Evolutionary conservation across 768 basidiomycete genomes (phyloP).

Genomic region (Rhodosporidiobolus sp.): DNA sequence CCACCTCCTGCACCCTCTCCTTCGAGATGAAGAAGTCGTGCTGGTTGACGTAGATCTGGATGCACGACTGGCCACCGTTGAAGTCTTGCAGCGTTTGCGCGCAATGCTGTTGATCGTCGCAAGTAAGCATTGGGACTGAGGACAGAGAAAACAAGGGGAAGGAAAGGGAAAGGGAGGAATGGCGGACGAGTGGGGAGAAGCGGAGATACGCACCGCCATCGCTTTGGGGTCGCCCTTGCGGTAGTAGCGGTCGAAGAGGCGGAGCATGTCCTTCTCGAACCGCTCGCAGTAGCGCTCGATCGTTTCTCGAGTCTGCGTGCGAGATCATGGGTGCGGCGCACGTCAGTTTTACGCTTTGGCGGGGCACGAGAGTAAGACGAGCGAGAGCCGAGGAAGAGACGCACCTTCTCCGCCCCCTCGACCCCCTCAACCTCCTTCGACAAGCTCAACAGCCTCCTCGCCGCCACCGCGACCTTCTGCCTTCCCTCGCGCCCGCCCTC

Average conservation of each 20-base stretch:
- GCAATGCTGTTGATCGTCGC: conserved; percentile 66
- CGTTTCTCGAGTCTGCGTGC: conserved; percentile 70
- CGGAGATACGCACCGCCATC: conserved; percentile 75
- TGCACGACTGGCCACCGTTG: conserved; percentile 93
- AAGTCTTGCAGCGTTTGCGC: conserved; percentile 95
- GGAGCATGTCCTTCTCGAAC: conserved; percentile 97
- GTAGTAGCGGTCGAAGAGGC: conserved; percentile 91
- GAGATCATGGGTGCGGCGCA: not conserved
- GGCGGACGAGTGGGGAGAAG: conserved; percentile 43
- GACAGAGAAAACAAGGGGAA: not conserved
- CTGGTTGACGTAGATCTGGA: conserved; percentile 98
- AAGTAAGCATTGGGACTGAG: not conserved
- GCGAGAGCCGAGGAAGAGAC: conserved; percentile 12
- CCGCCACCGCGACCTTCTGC: conserved; percentile 78
- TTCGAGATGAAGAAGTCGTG: conserved; percentile 94
- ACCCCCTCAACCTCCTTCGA: conserved; percentile 86
- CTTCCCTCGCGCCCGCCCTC: conserved; percentile 81
- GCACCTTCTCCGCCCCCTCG: conserved; percentile 73
- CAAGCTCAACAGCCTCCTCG: conserved; percentile 77
- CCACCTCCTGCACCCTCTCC: conserved; percentile 65
- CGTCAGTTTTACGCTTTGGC: not conserved
- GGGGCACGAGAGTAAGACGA: not conserved
- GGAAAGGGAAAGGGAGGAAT: not conserved
- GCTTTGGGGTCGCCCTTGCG: conserved; percentile 96
- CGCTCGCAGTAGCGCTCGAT: conserved; percentile 98